Base-by-base conservation (phyloP, 2,329 filamentous ascomycete species). In the Apiospora pterosperma region DNA sequence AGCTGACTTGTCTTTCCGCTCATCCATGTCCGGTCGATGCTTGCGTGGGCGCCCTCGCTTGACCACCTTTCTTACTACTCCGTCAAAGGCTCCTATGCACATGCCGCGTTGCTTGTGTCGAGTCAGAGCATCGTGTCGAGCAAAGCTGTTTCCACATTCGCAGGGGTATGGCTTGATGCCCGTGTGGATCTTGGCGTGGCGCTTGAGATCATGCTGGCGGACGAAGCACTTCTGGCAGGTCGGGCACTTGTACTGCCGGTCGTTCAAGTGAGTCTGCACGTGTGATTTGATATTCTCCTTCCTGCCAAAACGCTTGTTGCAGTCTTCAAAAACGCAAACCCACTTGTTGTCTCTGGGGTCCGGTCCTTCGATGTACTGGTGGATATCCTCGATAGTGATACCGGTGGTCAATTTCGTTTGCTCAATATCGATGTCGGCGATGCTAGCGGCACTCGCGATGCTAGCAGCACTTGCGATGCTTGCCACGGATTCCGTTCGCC, bases 281-380 rank as follows among this genome's bases (percentile, higher is more conserved):
- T 99, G 96, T 0, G 94, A 97, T 76, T 97, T 97, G 82, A 98
- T 97, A 79, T 99, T 98, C 78, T 99, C 96, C 77, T 97, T 97
- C 71, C 96, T 88, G n/a, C 94, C 95, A 75, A 99, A 98, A 62
- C 89, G 88, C 78, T 97, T 97, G 70, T 89, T 87, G 78, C 96
- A 99, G 34, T 89, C 89, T 10, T 92, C 84, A 64, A 81, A 94
- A n/a, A 87, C 78, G 75, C 92, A 96, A 7, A 89, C 82, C 90
- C 91, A 96, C 77, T 93, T 93, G 70, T 90, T 89, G 70, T 93
- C 91, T n/a, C 77, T 75, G 3, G 88, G 81, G 70, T 92, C 90
- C 0, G 91, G 91, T 1, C 90, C 90, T 60, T 85, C 83, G 70
- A 95, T 95, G 77, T 85, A 92, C 61, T 86, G 85, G 5, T 89